These are phyloP conservation scores for Hyaloperonospora arabidopsidis DNA, from an alignment of 352 stramenopile species.

Conservation along the genomic window DNA sequence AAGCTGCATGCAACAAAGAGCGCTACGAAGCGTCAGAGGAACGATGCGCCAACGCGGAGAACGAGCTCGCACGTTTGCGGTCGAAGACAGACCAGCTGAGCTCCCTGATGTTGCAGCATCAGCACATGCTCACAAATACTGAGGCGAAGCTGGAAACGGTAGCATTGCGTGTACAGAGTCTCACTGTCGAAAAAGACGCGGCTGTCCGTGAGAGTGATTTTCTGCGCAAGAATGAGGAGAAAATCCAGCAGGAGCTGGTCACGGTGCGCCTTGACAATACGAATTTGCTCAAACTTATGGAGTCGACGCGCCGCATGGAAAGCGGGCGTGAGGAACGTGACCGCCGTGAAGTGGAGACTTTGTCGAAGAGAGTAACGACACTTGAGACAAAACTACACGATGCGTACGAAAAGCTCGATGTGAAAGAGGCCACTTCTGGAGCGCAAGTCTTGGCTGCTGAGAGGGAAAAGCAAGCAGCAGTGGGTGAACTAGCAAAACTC, in stretches of 20 bases:
- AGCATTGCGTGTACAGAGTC: constrained; percentile 29
- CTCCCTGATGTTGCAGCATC: constrained; percentile 52
- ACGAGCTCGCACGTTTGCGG: constrained; percentile 54
- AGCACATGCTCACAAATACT: constrained; percentile 47
- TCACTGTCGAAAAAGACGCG: constrained; percentile 45
- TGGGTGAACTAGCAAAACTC: constrained; percentile 32
- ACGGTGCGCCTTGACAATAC: constrained; percentile 62
- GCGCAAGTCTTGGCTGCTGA: constrained; percentile 40
- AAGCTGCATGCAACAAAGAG: constrained; percentile 56
- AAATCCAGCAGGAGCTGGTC: constrained; percentile 48
- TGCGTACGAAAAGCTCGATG: constrained; percentile 53
- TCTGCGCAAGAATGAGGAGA: constrained; percentile 56
- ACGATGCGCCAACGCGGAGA: constrained; percentile 46
- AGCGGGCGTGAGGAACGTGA: constrained; percentile 49
- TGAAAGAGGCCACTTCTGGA: constrained; percentile 40
- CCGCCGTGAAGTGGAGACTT: constrained; percentile 35
- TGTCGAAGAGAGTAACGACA: constrained; percentile 38
- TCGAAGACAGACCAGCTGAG: constrained; percentile 56
- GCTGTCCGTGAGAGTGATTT: constrained; percentile 39
- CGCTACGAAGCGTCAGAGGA: constrained; percentile 50
- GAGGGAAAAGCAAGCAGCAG: constrained; percentile 51
- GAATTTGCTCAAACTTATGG: constrained; percentile 77
- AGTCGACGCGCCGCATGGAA: constrained; percentile 64
- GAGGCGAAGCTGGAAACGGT: constrained; percentile 54
- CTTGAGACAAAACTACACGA: constrained; percentile 57